phyloP scores from a whole-genome alignment of 169 alveolate species.

The Amoebophrya sp. region DNA sequence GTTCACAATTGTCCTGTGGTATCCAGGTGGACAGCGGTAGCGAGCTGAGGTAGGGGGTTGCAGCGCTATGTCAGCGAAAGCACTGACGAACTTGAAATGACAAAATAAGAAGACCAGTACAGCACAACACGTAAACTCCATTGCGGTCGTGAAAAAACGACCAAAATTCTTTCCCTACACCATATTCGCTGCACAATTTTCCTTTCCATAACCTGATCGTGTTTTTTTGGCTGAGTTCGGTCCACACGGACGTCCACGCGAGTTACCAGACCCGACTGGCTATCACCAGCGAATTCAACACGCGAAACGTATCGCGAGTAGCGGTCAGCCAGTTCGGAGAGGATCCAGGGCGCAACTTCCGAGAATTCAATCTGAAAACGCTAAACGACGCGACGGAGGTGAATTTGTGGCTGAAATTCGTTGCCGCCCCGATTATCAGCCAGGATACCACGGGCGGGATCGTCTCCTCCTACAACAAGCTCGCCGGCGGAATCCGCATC shows the following conservation, averaged over 20 bases:
- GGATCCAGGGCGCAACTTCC: neutral
- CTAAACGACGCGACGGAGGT: neutral
- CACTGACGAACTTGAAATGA: too few relatives aligned
- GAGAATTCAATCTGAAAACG: neutral
- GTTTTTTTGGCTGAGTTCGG: too few relatives aligned
- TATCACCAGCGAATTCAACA: neutral
- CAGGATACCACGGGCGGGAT: neutral
- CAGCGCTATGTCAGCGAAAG: too few relatives aligned
- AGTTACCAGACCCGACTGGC: neutral
- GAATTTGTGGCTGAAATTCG: neutral
- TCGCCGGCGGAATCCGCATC: neutral
- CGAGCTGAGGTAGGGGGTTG: too few relatives aligned
- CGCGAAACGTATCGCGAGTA: neutral
- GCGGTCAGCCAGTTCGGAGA: neutral
- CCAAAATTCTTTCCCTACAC: too few relatives aligned
- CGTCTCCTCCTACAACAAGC: neutral
- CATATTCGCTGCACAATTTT: too few relatives aligned
- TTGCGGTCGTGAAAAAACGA: too few relatives aligned
- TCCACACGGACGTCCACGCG: neutral
- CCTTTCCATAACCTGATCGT: too few relatives aligned
- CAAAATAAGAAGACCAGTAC: too few relatives aligned
- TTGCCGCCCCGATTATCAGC: neutral
- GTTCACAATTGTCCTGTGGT: neutral
- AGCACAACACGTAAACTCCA: too few relatives aligned
- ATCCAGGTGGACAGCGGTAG: too few relatives aligned